Evolutionary conservation across 169 alveolate genomes (phyloP), one percentile per base, ranked within the genome.

Genomic region (Sarcocystis neurona): DNA sequence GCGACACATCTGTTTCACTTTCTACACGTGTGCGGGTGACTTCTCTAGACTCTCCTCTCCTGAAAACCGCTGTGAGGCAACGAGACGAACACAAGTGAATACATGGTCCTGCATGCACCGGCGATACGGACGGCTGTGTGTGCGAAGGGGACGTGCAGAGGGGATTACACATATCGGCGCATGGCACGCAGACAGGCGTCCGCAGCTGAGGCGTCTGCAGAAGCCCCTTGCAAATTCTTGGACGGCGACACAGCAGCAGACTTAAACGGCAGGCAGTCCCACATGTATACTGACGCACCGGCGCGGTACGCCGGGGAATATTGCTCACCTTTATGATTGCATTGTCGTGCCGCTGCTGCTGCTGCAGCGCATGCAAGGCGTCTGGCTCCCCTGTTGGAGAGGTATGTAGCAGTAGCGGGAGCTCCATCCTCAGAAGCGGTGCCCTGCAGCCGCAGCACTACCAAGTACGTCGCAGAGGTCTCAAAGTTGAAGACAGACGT

Each of bases 371-470:
- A 23, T 6, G 46, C 34, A 27, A 37, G 15, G 30, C 53, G 58
- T 39, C 60, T 50, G 18, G 10, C 44, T 77, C n/a, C n/a, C n/a
- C n/a, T n/a, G n/a, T n/a, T n/a, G n/a, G n/a, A n/a, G n/a, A n/a
- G n/a, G n/a, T n/a, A n/a, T n/a, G n/a, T n/a, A n/a, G n/a, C n/a
- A n/a, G n/a, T n/a, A n/a, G 63, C 10, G 34, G 53, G 20, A 43
- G 37, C 84, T 75, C n/a, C 66, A 0, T 34, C 66, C 3, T 39
- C 50, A 44, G 66, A 12, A 44, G 66, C 30, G 58, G 20, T 3
- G 32, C 60, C 68, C n/a, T 77, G 85, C 85, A 46, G 44, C 32
- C 66, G 8, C 1, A n/a, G n/a, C n/a, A n/a, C n/a, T n/a, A n/a
- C n/a, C n/a, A n/a, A n/a, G n/a, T n/a, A n/a, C n/a, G n/a, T n/a